Conservation (phyloP, 768 basidiomycete genomes). For the Crassisporium funariophilum region DNA sequence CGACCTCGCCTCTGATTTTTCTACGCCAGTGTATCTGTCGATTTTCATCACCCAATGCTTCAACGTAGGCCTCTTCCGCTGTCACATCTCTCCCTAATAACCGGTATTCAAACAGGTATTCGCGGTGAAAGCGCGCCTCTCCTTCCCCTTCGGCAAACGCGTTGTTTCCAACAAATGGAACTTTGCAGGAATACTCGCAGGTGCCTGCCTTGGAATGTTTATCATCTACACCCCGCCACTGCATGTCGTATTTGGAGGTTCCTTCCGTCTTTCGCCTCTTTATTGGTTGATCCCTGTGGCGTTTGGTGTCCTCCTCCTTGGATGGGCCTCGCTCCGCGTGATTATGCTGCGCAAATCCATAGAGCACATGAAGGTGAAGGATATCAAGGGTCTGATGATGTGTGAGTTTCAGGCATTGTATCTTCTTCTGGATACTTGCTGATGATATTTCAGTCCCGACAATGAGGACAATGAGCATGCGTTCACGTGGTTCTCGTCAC, state of each 20-base stretch:
- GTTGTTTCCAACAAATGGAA: conserved; percentile 63
- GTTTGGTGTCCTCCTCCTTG: conserved; percentile 57
- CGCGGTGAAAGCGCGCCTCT: conserved; percentile 65
- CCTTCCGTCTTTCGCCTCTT: conserved; percentile 55
- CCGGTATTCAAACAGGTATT: conserved; percentile 44
- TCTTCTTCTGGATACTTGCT: conserved; percentile 6
- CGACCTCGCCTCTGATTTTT: neutral
- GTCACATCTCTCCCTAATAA: neutral
- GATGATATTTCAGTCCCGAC: conserved; percentile 50
- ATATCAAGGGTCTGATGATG: conserved; percentile 72
- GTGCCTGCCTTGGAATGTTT: conserved; percentile 66
- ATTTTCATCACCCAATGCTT: conserved; percentile 72
- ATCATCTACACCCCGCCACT: conserved; percentile 71
- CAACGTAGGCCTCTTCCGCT: conserved; percentile 43
- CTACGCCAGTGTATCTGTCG: conserved; percentile 50
- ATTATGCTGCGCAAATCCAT: conserved; percentile 56
- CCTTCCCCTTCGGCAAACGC: conserved; percentile 62
- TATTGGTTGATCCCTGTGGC: conserved; percentile 70
- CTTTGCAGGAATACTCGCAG: conserved; percentile 61
- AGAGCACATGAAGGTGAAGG: conserved; percentile 57
- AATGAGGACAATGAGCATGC: conserved; percentile 66
- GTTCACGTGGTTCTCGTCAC: conserved; percentile 37
- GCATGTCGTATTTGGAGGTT: conserved; percentile 69
- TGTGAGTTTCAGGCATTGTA: conserved; percentile 44
- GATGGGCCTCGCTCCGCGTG: conserved; percentile 62